phyloP scores from a whole-genome alignment of 2,329 filamentous ascomycete species.

The Ramularia endophylla region DNA sequence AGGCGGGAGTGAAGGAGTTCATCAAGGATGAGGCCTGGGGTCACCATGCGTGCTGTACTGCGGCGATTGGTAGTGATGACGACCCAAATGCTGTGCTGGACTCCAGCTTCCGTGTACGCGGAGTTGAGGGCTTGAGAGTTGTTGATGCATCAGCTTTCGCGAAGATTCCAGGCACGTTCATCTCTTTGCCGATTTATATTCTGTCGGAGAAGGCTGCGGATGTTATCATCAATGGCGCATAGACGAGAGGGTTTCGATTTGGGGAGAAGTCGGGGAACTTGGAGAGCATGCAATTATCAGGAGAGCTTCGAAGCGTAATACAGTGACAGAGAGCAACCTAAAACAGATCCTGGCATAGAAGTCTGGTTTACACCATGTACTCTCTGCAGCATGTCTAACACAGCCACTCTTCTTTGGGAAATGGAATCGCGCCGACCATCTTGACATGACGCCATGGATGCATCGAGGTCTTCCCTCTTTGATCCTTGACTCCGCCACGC shows the following conservation, averaged over 20 bases:
- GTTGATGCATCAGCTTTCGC: slow-evolving; percentile 58
- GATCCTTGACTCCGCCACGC: too few species aligned
- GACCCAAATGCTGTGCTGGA: slow-evolving; percentile 54
- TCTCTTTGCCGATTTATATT: slow-evolving; percentile 49
- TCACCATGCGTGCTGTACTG: slow-evolving; percentile 53
- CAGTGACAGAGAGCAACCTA: too few species aligned
- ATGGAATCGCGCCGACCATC: too few species aligned
- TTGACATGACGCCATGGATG: too few species aligned
- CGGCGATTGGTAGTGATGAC: slow-evolving; percentile 49
- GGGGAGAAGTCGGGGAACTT: too few species aligned
- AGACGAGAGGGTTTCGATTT: not conserved
- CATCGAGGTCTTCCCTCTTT: too few species aligned
- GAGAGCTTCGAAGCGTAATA: too few species aligned
- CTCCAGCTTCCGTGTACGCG: slow-evolving; percentile 51
- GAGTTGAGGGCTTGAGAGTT: slow-evolving; percentile 51
- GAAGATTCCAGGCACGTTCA: slow-evolving; percentile 50
- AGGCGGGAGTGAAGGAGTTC: slow-evolving; percentile 43
- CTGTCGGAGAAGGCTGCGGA: slow-evolving; percentile 58
- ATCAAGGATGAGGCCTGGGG: slow-evolving; percentile 49
- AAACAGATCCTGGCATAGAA: too few species aligned
- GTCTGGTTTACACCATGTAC: too few species aligned
- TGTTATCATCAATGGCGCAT: slow-evolving; percentile 37
- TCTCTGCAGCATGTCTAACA: too few species aligned
- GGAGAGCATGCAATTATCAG: too few species aligned
- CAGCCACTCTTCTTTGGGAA: too few species aligned